Base-by-base conservation (phyloP, 2,329 filamentous ascomycete species). In the Moelleriella libera region DNA sequence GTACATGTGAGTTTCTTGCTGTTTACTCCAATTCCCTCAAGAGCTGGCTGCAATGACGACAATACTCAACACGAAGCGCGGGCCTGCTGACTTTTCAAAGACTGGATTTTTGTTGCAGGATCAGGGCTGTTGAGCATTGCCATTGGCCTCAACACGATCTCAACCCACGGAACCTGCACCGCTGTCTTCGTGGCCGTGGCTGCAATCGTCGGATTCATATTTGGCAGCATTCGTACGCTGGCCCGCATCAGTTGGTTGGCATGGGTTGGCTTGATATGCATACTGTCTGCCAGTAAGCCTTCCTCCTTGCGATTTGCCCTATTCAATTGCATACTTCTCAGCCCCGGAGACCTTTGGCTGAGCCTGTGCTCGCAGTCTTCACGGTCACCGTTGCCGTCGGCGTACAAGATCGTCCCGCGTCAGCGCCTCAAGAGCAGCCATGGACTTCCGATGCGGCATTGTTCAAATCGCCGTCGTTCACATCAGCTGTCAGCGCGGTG, bases 81-180 rank as follows among this genome's bases (percentile, higher is more conserved):
- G 28, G n/a, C 7, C 30, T 45, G n/a, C 6, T 31, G 5, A 6
- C 53, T 47, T 44, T 31, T 28, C 5, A 21, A 14, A 53, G 52
- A 21, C 9, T 57, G 49, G 51, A 50, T 57, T 40, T 57, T 58
- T 39, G 48, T 54, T 32, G 54, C 60, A 42, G 68, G 65, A 43
- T 66, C 66, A 3, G 66, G 61, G 1, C 62, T 71, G 48, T 58
- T 69, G 11, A 55, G 64, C n/a, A 53, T 59, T 10, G 65, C 62
- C 1, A 65, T 63, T 30, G 59, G 53, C 4, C 51, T 67, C 12
- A 67, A 67, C 49, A 55, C 64, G 6, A 48, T 66, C 3, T 66
- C 63, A 0, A 51, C 54, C 0, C 63, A 66, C 48, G 63, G 47
- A 6, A 41, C 44, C 2, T 49, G 47, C 34, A 49, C 47, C 4